Percentiles rank a stretch among this genome's conserved stretches.
Conservation (phyloP, 371 early-diverging fungal genomes). For the Funneliformis caledonium region DNA sequence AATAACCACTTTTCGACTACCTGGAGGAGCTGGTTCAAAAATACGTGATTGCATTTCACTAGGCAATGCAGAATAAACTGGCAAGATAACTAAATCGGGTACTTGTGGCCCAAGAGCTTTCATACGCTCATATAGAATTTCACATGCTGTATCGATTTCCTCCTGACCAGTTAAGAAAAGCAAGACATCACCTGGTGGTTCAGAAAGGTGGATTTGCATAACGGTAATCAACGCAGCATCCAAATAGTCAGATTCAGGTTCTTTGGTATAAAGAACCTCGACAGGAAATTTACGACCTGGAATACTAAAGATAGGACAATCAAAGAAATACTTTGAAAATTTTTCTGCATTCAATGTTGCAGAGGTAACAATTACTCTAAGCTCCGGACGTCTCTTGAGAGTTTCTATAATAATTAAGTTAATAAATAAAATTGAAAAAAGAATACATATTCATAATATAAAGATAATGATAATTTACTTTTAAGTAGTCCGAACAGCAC, state of each 20-base stretch:
- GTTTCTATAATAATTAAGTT: slow-evolving; percentile 54
- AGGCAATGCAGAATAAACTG: slow-evolving; percentile 94
- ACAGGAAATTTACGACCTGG: slow-evolving; percentile 97
- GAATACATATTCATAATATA: background rate
- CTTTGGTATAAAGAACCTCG: slow-evolving; percentile 92
- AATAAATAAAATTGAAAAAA: background rate
- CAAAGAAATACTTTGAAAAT: slow-evolving; percentile 57
- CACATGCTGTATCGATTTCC: slow-evolving; percentile 94
- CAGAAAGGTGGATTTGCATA: slow-evolving; percentile 95
- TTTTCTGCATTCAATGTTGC: slow-evolving; percentile 97
- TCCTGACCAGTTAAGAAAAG: slow-evolving; percentile 98
- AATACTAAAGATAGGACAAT: slow-evolving; percentile 95
- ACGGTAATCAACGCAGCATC: slow-evolving; percentile 93
- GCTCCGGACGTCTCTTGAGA: slow-evolving; percentile 80
- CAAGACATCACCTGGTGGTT: slow-evolving; percentile 97
- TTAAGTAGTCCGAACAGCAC: slow-evolving; percentile 97
- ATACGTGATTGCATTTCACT: slow-evolving; percentile 93
- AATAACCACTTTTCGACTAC: slow-evolving; percentile 93
- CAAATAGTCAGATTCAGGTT: slow-evolving; percentile 94
- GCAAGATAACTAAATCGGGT: slow-evolving; percentile 91
- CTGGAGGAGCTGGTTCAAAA: slow-evolving; percentile 94
- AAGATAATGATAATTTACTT: slow-evolving; percentile 46
- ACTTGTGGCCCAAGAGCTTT: slow-evolving; percentile 94
- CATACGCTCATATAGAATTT: slow-evolving; percentile 93
- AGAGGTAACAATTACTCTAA: slow-evolving; percentile 95